Percentiles rank a stretch among this genome's conserved stretches.
Conservation (phyloP, 257 asterid species). For the Ophiorrhiza pumila region DNA sequence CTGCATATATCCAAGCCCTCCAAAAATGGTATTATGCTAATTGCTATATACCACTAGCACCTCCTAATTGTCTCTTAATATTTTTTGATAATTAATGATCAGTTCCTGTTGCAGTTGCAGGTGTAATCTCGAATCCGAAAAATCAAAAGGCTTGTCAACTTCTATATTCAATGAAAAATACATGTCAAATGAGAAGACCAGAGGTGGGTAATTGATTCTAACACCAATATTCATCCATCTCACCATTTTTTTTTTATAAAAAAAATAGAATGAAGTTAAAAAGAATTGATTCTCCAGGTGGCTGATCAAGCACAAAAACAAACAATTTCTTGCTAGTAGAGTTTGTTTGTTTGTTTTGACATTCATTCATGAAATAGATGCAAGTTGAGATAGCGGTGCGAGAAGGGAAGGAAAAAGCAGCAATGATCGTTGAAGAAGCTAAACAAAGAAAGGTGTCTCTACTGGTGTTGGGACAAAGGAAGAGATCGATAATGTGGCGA, state of each 20-base stretch:
- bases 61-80: no score
- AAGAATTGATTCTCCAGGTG: background rate
- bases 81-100: no score
- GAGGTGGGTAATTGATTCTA: conserved; percentile 22
- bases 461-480: conserved; percentile 71
- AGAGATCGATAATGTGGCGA: conserved; percentile 51
- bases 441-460: conserved; percentile 45
- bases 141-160: conserved; percentile 24
- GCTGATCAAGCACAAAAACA: background rate
- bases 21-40: conserved; percentile 48
- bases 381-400: conserved; percentile 55
- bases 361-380: conserved; percentile 46
- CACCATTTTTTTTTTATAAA: background rate
- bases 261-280: background rate
- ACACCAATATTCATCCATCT: background rate
- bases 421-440: conserved; percentile 62
- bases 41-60: no score
- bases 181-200: conserved; percentile 27
- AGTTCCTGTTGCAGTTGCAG: conserved; percentile 44
- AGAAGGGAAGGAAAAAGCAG: conserved; percentile 71
- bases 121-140: conserved; percentile 21
- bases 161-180: conserved; percentile 25
- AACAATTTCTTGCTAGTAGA: background rate
- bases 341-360: no score
- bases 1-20: conserved; percentile 46